phyloP scores from a whole-genome alignment of 495 filamentous ascomycete species.

The Barbatosphaeria neglecta region DNA sequence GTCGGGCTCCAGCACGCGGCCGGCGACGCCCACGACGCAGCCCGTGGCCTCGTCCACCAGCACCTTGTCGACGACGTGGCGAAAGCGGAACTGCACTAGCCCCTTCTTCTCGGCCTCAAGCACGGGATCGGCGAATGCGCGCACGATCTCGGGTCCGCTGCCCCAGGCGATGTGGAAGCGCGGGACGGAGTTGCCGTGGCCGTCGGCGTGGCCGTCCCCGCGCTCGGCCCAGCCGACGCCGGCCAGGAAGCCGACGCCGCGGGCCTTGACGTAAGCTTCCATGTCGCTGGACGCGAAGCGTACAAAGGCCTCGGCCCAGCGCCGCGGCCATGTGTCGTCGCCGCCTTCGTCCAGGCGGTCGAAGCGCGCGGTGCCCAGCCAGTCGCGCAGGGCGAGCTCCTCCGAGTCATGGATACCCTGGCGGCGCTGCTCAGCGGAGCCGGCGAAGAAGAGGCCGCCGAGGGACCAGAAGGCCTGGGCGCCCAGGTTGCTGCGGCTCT shows the following conservation, averaged over 20 bases:
- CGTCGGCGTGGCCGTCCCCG: constrained; percentile 33
- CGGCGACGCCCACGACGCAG: constrained; percentile 32
- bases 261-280: constrained; percentile 35
- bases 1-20: constrained; percentile 32
- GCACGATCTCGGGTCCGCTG: constrained; percentile 39
- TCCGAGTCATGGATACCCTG: constrained; percentile 38
- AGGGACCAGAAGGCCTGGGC: constrained; percentile 46
- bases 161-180: constrained; percentile 42
- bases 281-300: constrained; percentile 37
- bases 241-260: constrained; percentile 28
- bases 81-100: constrained; percentile 34
- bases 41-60: constrained; percentile 31
- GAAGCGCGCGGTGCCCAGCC: constrained; percentile 37
- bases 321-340: constrained; percentile 38
- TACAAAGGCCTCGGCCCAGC: constrained; percentile 43
- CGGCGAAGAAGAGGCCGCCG: constrained; percentile 39
- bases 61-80: constrained; percentile 37
- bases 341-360: constrained; percentile 34
- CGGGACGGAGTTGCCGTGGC: constrained; percentile 41
- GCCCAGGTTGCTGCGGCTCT: constrained; percentile 32
- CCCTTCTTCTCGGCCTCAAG: constrained; percentile 30
- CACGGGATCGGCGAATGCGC: constrained; percentile 38
- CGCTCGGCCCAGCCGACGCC: constrained; percentile 42
- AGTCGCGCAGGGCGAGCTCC: constrained; percentile 37
- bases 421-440: constrained; percentile 35